Percentiles rank a stretch among this genome's conserved stretches.
Conservation (phyloP, 2,329 filamentous ascomycete genomes). For the Fusarium virguliforme region DNA sequence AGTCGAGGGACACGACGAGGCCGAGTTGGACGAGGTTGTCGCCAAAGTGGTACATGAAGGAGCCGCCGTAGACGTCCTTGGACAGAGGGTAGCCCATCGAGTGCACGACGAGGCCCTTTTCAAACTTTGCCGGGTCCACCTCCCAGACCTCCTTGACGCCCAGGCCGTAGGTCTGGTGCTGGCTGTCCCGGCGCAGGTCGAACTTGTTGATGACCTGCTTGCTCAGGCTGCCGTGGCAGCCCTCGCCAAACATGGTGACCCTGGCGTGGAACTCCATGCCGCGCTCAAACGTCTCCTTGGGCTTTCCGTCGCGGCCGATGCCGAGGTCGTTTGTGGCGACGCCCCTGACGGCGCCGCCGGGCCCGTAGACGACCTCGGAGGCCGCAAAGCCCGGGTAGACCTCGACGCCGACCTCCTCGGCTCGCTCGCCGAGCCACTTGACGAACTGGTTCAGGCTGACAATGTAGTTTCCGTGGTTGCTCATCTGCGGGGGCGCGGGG, state of each 20-base stretch:
- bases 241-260: slow-evolving; percentile 92
- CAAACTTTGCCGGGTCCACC: slow-evolving; percentile 91
- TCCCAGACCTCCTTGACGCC: slow-evolving; percentile 99
- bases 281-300: slow-evolving; percentile 92
- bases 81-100: slow-evolving; percentile 94
- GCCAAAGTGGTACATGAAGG: slow-evolving; percentile 99
- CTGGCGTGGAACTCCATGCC: slow-evolving; percentile 98
- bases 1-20: slow-evolving; percentile 93
- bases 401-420: slow-evolving; percentile 97
- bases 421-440: slow-evolving; percentile 95
- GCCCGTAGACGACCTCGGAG: slow-evolving; percentile 89
- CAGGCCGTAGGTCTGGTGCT: slow-evolving; percentile 95
- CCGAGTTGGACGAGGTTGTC: slow-evolving; percentile 96
- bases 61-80: slow-evolving; percentile 92
- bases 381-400: slow-evolving; percentile 97
- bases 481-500: slow-evolving; percentile 95
- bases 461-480: slow-evolving; percentile 98
- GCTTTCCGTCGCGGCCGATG: slow-evolving; percentile 83
- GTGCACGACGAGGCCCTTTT: slow-evolving; percentile 87
- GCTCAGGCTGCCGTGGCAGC: slow-evolving; percentile 94
- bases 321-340: slow-evolving; percentile 97
- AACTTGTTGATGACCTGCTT: slow-evolving; percentile 98
- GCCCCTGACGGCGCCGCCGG: slow-evolving; percentile 90
- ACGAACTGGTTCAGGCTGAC: slow-evolving; percentile 95
- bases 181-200: slow-evolving; percentile 88